These are phyloP conservation scores for Ophidiomyces ophidiicola DNA, from an alignment of 2,329 filamentous ascomycete species.

Conservation along the genomic window DNA sequence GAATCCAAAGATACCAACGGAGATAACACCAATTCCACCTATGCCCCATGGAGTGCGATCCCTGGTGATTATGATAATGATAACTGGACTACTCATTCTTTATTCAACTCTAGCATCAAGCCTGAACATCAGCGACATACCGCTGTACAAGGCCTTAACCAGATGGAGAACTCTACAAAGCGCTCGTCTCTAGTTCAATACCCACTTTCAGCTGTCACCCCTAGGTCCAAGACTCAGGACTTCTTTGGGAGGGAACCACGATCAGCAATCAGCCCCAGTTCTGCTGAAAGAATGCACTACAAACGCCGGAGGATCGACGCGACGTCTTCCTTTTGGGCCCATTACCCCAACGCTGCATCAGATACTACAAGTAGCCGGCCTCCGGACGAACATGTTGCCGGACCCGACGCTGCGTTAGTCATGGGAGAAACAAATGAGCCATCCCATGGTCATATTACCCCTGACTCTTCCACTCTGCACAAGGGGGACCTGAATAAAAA, in stretches of 20 bases:
- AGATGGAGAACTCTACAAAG: constrained; percentile 40
- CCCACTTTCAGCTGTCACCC: constrained; percentile 67
- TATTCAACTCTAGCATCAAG: constrained; percentile 29
- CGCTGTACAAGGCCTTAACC: not conserved
- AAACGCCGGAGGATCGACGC: constrained; percentile 44
- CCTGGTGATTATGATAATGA: constrained; percentile 42
- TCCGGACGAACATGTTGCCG: not conserved
- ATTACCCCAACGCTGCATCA: not conserved
- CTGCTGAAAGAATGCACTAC: constrained; percentile 31
- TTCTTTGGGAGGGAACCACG: constrained; percentile 45
- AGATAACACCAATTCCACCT: not conserved
- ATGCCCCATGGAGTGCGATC: constrained; percentile 40
- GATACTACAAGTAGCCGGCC: not conserved
- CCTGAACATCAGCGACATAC: constrained; percentile 20
- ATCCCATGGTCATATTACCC: not conserved
- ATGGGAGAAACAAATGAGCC: not conserved
- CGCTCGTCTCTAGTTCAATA: constrained; percentile 57
- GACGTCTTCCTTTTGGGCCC: not conserved
- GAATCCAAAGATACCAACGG: constrained; percentile 46
- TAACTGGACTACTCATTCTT: constrained; percentile 28
- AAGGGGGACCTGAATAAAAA: constrained; percentile 12
- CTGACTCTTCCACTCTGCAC: not conserved
- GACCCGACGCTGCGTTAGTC: not conserved
- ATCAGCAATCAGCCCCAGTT: constrained; percentile 59
- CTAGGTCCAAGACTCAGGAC: constrained; percentile 31